These are phyloP conservation scores for Kodamaea laetipori DNA, from an alignment of 805 yeast species.

Conservation along the genomic window DNA sequence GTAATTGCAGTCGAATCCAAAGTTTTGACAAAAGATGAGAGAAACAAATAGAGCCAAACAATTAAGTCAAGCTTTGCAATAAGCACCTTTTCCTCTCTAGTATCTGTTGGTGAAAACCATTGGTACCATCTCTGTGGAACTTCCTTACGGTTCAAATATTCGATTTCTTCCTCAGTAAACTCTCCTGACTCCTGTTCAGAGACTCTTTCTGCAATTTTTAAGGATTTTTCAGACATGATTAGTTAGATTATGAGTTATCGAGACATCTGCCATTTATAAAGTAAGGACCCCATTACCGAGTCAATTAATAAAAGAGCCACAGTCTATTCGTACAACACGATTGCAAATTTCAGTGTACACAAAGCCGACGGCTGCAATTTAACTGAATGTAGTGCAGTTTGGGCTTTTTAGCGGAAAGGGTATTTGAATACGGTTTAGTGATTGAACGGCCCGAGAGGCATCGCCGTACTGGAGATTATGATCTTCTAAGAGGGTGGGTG, in stretches of 20 bases:
- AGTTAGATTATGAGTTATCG: neutral
- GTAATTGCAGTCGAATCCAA: constrained; percentile 27
- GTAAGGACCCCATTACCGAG: neutral
- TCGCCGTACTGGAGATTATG: too few relatives aligned
- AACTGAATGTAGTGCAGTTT: too few relatives aligned
- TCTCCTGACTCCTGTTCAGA: constrained; percentile 3
- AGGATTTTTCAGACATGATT: constrained; percentile 1
- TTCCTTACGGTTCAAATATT: constrained; percentile 12
- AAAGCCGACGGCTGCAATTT: too few relatives aligned
- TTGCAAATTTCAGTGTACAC: too few relatives aligned
- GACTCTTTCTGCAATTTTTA: neutral
- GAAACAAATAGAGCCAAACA: constrained; percentile 25
- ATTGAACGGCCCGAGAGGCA: too few relatives aligned
- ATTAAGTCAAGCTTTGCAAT: constrained; percentile 28
- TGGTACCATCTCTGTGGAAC: constrained; percentile 28
- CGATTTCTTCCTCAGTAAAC: constrained; percentile 17
- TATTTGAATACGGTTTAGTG: too few relatives aligned
- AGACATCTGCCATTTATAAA: too few relatives aligned
- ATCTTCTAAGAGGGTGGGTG: too few relatives aligned
- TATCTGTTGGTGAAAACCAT: constrained; percentile 30
- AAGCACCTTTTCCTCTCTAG: constrained; percentile 27
- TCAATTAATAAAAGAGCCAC: constrained; percentile 1
- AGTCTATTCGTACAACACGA: neutral
- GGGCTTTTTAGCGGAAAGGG: too few relatives aligned
- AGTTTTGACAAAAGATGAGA: constrained; percentile 28